Percentiles rank a stretch among this genome's conserved stretches.
phyloP scores from a whole-genome alignment of 495 filamentous ascomycete genomes.

The Talaromyces adpressus region DNA sequence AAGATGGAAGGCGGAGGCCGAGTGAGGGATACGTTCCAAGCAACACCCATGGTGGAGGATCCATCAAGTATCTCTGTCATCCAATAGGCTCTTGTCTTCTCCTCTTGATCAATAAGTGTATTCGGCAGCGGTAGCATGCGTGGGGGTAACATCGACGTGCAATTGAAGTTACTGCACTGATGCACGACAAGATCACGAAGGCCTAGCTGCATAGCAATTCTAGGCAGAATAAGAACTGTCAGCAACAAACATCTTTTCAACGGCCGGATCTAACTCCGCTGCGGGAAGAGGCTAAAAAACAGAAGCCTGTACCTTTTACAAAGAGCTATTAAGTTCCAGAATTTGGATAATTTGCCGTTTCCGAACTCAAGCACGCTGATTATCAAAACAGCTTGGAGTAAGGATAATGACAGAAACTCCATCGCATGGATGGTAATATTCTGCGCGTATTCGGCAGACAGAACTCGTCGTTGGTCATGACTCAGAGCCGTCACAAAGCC shows the following conservation, averaged over 20 bases:
- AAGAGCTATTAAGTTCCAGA: slow-evolving; percentile 23
- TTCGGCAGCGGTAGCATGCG: slow-evolving; percentile 16
- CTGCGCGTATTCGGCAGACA: too few relatives aligned
- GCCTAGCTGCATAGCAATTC: too few relatives aligned
- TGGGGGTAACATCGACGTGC: slow-evolving; percentile 17
- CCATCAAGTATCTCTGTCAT: slow-evolving; percentile 28
- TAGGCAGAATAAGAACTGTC: too few relatives aligned
- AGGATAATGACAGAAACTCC: slow-evolving; percentile 13
- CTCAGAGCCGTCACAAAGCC: too few relatives aligned
- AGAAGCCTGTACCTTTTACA: slow-evolving; percentile 16
- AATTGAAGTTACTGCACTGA: slow-evolving; percentile 8
- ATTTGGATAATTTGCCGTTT: slow-evolving; percentile 17
- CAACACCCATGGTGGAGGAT: slow-evolving; percentile 21
- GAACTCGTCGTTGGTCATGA: too few relatives aligned
- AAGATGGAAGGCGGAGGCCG: too few relatives aligned
- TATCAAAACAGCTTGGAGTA: slow-evolving; percentile 22
- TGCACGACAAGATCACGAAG: too few relatives aligned
- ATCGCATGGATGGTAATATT: slow-evolving; percentile 5
- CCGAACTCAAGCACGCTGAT: slow-evolving; percentile 23
- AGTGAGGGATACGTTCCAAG: slow-evolving; percentile 13
- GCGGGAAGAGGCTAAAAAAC: too few relatives aligned
- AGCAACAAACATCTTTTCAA: too few relatives aligned
- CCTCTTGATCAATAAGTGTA: slow-evolving; percentile 22
- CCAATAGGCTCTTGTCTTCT: slow-evolving; percentile 26
- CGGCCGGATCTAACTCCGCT: too few relatives aligned